Base-by-base conservation (phyloP, 257 asterid species). In the Solanum lignicaule region DNA sequence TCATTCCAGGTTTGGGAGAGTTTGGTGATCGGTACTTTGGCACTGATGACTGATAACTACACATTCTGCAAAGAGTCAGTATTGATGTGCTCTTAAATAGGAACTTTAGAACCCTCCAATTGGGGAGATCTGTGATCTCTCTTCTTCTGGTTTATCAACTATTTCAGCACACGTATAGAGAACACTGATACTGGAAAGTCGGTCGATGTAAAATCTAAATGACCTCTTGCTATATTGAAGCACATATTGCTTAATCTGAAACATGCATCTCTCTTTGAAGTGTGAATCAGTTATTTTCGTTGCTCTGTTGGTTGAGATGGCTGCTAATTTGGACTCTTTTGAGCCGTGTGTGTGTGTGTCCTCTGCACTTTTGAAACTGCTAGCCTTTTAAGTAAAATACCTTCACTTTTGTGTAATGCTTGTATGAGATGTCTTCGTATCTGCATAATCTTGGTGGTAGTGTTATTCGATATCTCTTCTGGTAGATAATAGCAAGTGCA, bases 11-110 rank as follows among this genome's bases (percentile, higher is more conserved):
- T 58, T 82, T 97, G 98, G 99, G 99, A 27, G 98, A 95, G 84
- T 97, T 97, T 75, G 99, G 98, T n/a, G 99, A 97, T 85, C 96
- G 99, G 79, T 97, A 97, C 93, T 97, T 97, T 43, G 99, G 99
- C 93, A 97, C 98, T 31, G 98, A 94, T 88, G 94, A 94, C 88
- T 94, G 92, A 91, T 83, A 20, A 52, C 83, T 18, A 31, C 82
- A 68, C 52, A 60, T 88, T 69, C 32, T 68, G 75, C 73, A 25
- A 25, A 10, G 39, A 87, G 52, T 75, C 76, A 27, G 60, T 43
- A 41, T 66, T 88, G 62, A 39, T 62, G 83, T 89, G 88, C 90
- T 84, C 75, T 15, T 14, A 52, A 82, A 58, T 86, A 87, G 93
- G 89, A 92, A 85, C 88, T 91, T 39, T 86, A 43, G 83, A 33